Conservation (phyloP, 1,284 basidiomycete species). For the Malassezia cuniculi region DNA sequence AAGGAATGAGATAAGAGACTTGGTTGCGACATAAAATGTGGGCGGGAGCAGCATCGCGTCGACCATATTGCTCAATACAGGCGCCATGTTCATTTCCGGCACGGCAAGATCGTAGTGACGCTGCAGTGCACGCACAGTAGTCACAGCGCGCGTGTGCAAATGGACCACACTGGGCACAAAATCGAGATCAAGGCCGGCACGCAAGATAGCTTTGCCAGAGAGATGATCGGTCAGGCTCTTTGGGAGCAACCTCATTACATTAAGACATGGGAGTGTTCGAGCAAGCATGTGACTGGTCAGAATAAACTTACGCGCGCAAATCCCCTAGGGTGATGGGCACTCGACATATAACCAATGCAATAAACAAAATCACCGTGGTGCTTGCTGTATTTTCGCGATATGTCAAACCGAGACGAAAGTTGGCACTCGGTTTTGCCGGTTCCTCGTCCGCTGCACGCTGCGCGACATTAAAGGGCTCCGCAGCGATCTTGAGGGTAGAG, state of each 20-base stretch:
- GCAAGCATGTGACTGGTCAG: constrained; percentile 4
- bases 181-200: constrained; percentile 47
- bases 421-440: no score
- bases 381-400: no score
- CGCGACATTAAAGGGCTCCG: constrained; percentile 9
- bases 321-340: constrained; percentile 9
- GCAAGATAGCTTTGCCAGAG: constrained; percentile 38
- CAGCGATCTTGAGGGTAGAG: constrained; percentile 1
- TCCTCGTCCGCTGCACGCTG: no score
- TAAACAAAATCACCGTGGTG: constrained; percentile 9
- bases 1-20: constrained; percentile 18
- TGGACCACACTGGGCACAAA: constrained; percentile 53
- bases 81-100: constrained; percentile 65
- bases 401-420: no score
- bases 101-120: constrained; percentile 54
- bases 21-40: constrained; percentile 44
- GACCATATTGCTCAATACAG: constrained; percentile 67
- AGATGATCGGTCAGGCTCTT: constrained; percentile 56
- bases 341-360: constrained; percentile 9
- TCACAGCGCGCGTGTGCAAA: constrained; percentile 56
- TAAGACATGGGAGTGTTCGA: constrained; percentile 60
- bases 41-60: constrained; percentile 61
- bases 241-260: constrained; percentile 58
- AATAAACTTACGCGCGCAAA: constrained; percentile 5
- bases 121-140: constrained; percentile 54